Evolutionary conservation across 345 rosid genomes (phyloP).

Genomic region (Eucalyptus camaldulensis): DNA sequence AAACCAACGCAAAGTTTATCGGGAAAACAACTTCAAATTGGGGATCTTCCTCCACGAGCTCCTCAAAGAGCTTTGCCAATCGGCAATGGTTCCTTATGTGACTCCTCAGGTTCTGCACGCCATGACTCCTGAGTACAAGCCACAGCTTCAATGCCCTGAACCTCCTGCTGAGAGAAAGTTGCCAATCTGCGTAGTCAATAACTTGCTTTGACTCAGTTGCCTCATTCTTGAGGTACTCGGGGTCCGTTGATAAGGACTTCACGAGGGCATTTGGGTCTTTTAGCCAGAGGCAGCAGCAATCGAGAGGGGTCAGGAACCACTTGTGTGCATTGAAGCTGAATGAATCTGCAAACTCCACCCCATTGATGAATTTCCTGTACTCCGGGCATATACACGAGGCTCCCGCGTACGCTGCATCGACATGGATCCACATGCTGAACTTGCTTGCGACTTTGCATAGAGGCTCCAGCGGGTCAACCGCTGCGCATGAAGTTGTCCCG

Average conservation of each 20-base stretch:
- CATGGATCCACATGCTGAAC: slow-evolving; percentile 33
- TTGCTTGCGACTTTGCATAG: background rate
- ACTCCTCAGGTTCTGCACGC: slow-evolving; percentile 19
- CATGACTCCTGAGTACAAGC: slow-evolving; percentile 39
- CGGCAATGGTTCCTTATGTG: slow-evolving; percentile 21
- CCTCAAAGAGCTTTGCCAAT: slow-evolving; percentile 30
- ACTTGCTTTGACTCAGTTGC: slow-evolving; percentile 13
- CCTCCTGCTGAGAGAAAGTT: slow-evolving; percentile 33
- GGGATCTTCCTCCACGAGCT: slow-evolving; percentile 9
- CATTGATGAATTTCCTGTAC: slow-evolving; percentile 22
- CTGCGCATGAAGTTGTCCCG: slow-evolving; percentile 15
- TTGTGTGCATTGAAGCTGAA: slow-evolving; percentile 53
- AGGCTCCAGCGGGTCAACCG: slow-evolving; percentile 13
- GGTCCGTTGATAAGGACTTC: slow-evolving; percentile 21
- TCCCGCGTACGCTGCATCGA: slow-evolving; percentile 52
- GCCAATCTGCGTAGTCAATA: slow-evolving; percentile 54
- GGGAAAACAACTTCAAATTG: slow-evolving; percentile 21
- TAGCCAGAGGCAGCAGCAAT: slow-evolving; percentile 50
- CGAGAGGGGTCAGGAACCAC: slow-evolving; percentile 39
- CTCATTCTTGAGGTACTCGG: slow-evolving; percentile 28
- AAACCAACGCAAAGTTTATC: slow-evolving; percentile 29
- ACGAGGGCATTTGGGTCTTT: slow-evolving; percentile 30
- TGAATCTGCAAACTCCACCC: slow-evolving; percentile 34
- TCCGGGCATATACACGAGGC: slow-evolving; percentile 44
- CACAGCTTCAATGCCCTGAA: slow-evolving; percentile 38